Evolutionary conservation across 257 asterid species (phyloP), one percentile per base, ranked within the genome.

Genomic region (Plantago major): DNA sequence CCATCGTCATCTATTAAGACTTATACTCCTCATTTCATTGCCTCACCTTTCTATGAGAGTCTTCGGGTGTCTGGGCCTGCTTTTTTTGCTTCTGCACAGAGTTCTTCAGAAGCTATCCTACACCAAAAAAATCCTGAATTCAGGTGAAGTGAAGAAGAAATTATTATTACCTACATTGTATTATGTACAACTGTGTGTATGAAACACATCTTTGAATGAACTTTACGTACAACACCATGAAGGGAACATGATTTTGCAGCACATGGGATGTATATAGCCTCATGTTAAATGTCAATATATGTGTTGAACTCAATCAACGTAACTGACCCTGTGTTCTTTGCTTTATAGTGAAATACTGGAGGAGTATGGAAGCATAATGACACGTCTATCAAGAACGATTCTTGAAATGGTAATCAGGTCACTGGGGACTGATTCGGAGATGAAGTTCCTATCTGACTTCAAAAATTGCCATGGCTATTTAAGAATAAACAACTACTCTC

Each of bases 21-120:
- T 10, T 86, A 83, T 49, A 86, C 95, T 63, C 95, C 95, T 52
- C 88, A 81, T 65, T 83, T 83, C 67, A 83, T 86, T 10, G 95
- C 89, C 56, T 86, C 95, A 8, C 95, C 89, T 62, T 86, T 75
- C 78, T 83, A 55, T 3, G 95, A 86, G 74, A 83, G 87, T 55
- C 69, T 86, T 18, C 70, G 83, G 12, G 89, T 86, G 18, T 77
- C 84, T 43, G 95, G 91, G 48, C 95, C 95, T 4, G 71, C 83
- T 55, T 86, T 83, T 76, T 72, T 54, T 40, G 73, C 75, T 51
- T 86, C 95, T 64, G 91, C 83, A 4, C 68, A 66, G 67, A 64
- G 69, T 66, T 83, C 91, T 54, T 78, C 77, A 53, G 66, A 72
- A 70, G 81, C 76, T 54, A 70, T 86, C 67, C 70, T 77, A 49